Percentiles rank a stretch among this genome's conserved stretches.
These are phyloP conservation scores for Monosporascus sp. DNA, from an alignment of 2,329 filamentous ascomycete genomes.

Conservation along the genomic window DNA sequence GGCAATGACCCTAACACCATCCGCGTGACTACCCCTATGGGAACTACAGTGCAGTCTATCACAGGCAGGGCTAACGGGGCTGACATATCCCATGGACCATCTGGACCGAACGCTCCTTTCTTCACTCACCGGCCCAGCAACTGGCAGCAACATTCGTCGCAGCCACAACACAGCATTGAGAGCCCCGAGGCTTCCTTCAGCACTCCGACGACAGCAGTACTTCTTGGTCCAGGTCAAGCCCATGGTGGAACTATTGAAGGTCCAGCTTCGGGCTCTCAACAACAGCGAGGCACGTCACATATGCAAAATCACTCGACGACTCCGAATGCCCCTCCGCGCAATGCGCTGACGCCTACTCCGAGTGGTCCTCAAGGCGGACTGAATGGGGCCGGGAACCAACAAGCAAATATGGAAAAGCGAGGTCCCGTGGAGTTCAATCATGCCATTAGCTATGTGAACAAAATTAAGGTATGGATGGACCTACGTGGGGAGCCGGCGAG, in stretches of 20 bases:
- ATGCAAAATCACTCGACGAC: constrained; percentile 29
- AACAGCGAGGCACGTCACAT: constrained; percentile 27
- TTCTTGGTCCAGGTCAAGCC: constrained; percentile 39
- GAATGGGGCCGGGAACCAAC: constrained; percentile 54
- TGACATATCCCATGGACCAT: constrained; percentile 35
- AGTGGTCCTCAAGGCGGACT: constrained; percentile 49
- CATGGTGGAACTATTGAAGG: constrained; percentile 27
- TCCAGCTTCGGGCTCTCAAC: constrained; percentile 19
- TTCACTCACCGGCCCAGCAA: constrained; percentile 43
- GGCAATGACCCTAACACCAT: constrained; percentile 95
- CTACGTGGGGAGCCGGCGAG: no score
- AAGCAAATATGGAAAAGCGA: constrained; percentile 70
- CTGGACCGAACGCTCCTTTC: constrained; percentile 35
- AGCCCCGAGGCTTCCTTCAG: constrained; percentile 60
- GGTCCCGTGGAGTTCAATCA: constrained; percentile 98
- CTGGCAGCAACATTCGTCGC: constrained; percentile 46
- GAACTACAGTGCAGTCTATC: constrained; percentile 92
- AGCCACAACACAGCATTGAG: constrained; percentile 54
- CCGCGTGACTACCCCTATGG: constrained; percentile 92
- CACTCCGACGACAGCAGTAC: constrained; percentile 44
- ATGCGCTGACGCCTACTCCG: constrained; percentile 56
- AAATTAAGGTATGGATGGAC: constrained; percentile 77
- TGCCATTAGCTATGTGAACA: constrained; percentile 98
- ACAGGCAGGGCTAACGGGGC: constrained; percentile 45
- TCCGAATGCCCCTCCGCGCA: constrained; percentile 43